phyloP scores from a whole-genome alignment of 108 stramenopile species.

The Cyclotella atomus region DNA sequence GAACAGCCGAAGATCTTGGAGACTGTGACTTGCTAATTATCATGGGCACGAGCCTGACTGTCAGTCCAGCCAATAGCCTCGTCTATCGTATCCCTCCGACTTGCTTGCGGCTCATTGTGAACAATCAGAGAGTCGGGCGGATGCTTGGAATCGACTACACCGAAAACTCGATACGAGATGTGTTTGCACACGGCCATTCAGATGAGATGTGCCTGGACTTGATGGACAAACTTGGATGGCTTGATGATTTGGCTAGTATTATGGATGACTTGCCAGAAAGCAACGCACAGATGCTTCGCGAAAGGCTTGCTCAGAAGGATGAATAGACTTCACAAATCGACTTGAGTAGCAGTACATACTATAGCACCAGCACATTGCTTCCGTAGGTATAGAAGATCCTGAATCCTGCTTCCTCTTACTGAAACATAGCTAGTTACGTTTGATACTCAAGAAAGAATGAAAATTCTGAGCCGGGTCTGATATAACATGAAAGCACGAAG shows the following conservation, averaged over 20 bases:
- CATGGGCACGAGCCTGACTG: conserved; percentile 70
- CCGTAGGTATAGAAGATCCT: too few species aligned
- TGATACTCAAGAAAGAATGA: too few species aligned
- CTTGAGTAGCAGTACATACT: too few species aligned
- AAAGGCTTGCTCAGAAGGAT: conserved; percentile 25
- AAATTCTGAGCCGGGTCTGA: too few species aligned
- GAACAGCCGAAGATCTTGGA: conserved; percentile 63
- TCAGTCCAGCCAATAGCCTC: conserved; percentile 80
- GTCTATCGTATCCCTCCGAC: conserved; percentile 69
- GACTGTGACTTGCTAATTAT: conserved; percentile 75
- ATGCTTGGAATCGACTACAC: conserved; percentile 66
- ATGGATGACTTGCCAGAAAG: conserved; percentile 61
- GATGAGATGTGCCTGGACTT: conserved; percentile 59
- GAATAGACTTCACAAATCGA: too few species aligned
- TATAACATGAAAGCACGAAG: too few species aligned
- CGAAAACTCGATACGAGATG: conserved; percentile 43
- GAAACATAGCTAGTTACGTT: too few species aligned
- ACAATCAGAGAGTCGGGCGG: conserved; percentile 73
- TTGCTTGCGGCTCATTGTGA: conserved; percentile 73
- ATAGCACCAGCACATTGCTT: too few species aligned
- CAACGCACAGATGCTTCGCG: conserved; percentile 44
- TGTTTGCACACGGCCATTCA: conserved; percentile 51
- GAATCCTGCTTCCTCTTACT: too few species aligned
- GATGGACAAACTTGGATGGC: conserved; percentile 59
- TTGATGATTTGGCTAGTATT: conserved; percentile 52